A percentile compares a stretch with the other conserved stretches of the same genome.
Evolutionary conservation across 495 filamentous ascomycete species (phyloP).

Genomic region (Hypoxylon crocopeplum): DNA sequence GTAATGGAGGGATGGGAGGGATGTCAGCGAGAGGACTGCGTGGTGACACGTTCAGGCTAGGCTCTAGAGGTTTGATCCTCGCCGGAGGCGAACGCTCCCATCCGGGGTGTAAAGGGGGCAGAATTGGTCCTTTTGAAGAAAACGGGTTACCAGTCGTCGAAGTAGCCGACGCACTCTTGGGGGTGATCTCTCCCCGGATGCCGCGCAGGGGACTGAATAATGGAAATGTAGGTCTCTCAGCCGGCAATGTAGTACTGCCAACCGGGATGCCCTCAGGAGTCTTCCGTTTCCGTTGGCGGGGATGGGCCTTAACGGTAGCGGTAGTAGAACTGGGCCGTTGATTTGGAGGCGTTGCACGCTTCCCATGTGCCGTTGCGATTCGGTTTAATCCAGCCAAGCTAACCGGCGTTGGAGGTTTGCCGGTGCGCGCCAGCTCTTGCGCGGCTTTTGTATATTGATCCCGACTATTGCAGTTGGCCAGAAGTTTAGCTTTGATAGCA

Average conservation of each 20-base stretch:
- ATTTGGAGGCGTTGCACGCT: conserved; percentile 6
- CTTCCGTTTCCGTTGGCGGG: conserved; percentile 52
- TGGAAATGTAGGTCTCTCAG: conserved; percentile 1
- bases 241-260: not conserved
- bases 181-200: not conserved
- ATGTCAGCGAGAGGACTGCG: conserved; percentile 36
- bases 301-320: conserved; percentile 46
- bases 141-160: conserved; percentile 2
- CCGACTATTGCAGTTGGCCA: conserved; percentile 22
- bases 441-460: conserved; percentile 32
- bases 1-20: conserved; percentile 13
- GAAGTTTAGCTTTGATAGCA: conserved; percentile 15
- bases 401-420: conserved; percentile 26
- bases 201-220: not conserved
- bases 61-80: conserved; percentile 32
- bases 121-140: conserved; percentile 20
- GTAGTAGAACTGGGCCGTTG: conserved; percentile 41
- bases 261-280: conserved; percentile 49
- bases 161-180: not conserved
- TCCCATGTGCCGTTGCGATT: conserved; percentile 3
- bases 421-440: conserved; percentile 30
- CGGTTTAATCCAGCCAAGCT: conserved; percentile 18
- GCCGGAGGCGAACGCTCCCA: conserved; percentile 31
- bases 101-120: conserved; percentile 34
- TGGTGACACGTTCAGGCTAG: conserved; percentile 32